phyloP scores from a whole-genome alignment of 257 asterid genomes.

The Plantago ovata region DNA sequence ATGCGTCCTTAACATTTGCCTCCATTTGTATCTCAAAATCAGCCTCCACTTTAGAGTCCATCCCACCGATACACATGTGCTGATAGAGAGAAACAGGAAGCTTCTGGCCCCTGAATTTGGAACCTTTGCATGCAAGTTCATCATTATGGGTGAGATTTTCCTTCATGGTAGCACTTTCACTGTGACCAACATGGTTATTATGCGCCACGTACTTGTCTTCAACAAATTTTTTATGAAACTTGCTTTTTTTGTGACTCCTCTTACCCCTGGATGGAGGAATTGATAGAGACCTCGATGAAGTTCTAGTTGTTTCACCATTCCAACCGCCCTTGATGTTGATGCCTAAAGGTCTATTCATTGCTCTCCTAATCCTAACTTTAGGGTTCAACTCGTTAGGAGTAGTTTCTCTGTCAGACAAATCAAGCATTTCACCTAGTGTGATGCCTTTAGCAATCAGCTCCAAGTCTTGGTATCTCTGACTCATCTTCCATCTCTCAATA shows the following conservation, averaged over 20 bases:
- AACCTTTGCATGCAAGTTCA: conserved; percentile 24
- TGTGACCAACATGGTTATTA: conserved; percentile 18
- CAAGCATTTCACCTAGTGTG: conserved; percentile 64
- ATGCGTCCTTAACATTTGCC: conserved; percentile 26
- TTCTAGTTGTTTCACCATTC: conserved; percentile 31
- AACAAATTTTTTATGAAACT: conserved; percentile 23
- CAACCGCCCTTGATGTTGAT: conserved; percentile 48
- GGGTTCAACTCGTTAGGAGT: conserved; percentile 24
- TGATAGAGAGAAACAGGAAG: conserved; percentile 22
- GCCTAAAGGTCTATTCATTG: conserved; percentile 27
- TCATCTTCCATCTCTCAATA: conserved; percentile 62
- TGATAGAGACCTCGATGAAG: conserved; percentile 41
- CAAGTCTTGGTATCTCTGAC: conserved; percentile 36
- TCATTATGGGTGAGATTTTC: conserved; percentile 29
- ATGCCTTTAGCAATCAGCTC: conserved; percentile 38
- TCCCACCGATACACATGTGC: conserved; percentile 20
- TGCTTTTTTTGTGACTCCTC: conserved; percentile 30
- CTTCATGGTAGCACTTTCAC: conserved; percentile 32
- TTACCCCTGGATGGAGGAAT: conserved; percentile 36
- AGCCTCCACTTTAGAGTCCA: conserved; percentile 33
- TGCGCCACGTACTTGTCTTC: conserved; percentile 19
- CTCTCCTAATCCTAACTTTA: conserved; percentile 19
- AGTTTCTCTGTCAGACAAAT: conserved; percentile 34
- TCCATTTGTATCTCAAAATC: conserved; percentile 33
- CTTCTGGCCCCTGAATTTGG: conserved; percentile 37